Evolutionary conservation across 2,329 filamentous ascomycete species (phyloP).

Genomic region (Tolypocladium tundrense): DNA sequence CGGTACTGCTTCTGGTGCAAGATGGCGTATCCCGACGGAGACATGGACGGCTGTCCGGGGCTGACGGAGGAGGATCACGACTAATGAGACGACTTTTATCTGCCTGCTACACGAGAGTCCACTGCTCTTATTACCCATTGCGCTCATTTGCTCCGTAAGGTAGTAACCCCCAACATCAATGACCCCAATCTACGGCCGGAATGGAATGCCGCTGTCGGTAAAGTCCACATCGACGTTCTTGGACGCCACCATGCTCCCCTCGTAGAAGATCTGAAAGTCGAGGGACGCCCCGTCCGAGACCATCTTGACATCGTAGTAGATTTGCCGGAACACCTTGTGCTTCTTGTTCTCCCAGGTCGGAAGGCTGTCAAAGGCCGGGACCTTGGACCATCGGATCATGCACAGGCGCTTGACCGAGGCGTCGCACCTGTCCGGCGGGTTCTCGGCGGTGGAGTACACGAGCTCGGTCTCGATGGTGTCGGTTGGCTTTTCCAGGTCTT

Average conservation of each 20-base stretch:
- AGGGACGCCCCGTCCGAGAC: conserved; percentile 5
- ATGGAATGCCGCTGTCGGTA: background rate
- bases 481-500: conserved; percentile 2
- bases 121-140: too few relatives aligned
- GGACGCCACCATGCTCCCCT: conserved; percentile 1
- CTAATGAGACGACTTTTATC: conserved; percentile 7
- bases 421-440: conserved; percentile 1
- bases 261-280: conserved; percentile 6
- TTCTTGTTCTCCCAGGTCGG: conserved; percentile 4
- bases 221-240: conserved; percentile 6
- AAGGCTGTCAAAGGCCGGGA: conserved; percentile 2
- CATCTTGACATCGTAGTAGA: conserved; percentile 6
- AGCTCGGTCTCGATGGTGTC: conserved; percentile 4
- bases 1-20: conserved; percentile 98
- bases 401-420: conserved; percentile 6
- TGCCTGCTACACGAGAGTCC: background rate
- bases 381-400: conserved; percentile 5
- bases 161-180: too few relatives aligned
- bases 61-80: conserved; percentile 74
- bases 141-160: too few relatives aligned
- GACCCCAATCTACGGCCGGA: too few relatives aligned
- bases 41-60: conserved; percentile 85
- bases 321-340: background rate
- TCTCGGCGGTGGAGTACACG: conserved; percentile 1
- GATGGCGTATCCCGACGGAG: conserved; percentile 59